Base-by-base conservation (phyloP, 2,329 filamentous ascomycete genomes). In the Talaromyces verruculosus region DNA sequence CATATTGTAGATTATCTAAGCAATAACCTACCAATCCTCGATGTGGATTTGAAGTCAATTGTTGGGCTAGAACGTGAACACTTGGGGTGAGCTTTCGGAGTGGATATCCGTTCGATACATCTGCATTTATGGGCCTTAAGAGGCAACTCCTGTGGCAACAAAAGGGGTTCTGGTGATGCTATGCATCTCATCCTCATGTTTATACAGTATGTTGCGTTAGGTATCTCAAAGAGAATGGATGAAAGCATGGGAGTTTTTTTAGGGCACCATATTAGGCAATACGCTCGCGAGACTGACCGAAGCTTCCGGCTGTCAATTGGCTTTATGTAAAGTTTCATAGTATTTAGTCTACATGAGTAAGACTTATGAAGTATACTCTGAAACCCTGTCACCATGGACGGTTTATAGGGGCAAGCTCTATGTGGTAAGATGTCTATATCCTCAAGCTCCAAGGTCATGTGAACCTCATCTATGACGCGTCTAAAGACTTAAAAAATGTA, bases 141-240 rank as follows among this genome's bases (percentile, higher is more conserved):
- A 55, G 65, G 65, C 60, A 53, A 66, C n/a, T 47, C 2, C 2
- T 47, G 65, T 66, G 65, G 65, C 65, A 60, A 65, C 25, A 10
- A 22, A 1, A 57, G 17, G n/a, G 5, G 11, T 5, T 17, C 15
- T 39, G 15, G 53, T 57, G 19, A 53, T 57, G 7, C 30, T 37
- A 37, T 37, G 11, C 17, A 33, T 30, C 19, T 37, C 1, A 2
- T 4, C 3, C 2, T 22, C n/a, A 37, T 15, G 25, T 37, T 15
- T 3, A 37, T 37, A 2, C 5, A 57, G 5, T 22, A 39, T 57
- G 7, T 35, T 35, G n/a, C 17, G 1, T 2, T 19, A 5, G 30
- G 6, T 13, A 35, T 33, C 8, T 13, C 17, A 35, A 2, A 19
- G 33, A 25, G 37, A 2, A 13, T 19, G 30, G 17, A 35, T 37